These are phyloP conservation scores for Triangularia verruculosa DNA, from an alignment of 2,329 filamentous ascomycete genomes.

Conservation along the genomic window DNA sequence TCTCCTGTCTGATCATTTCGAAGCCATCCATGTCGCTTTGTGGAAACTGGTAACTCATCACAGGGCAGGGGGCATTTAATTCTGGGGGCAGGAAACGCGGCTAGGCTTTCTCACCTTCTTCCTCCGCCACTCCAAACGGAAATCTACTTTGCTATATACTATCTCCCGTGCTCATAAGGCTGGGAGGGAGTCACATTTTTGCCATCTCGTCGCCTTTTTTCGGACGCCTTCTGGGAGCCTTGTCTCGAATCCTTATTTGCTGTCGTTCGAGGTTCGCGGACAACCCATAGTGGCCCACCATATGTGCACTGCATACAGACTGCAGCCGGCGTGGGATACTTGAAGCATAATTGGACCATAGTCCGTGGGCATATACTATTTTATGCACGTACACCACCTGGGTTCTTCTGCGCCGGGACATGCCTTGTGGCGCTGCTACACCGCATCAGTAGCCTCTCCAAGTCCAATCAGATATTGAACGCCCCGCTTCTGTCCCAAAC, in stretches of 20 bases:
- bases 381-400: too few relatives aligned
- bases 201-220: neutral
- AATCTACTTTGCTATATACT: neutral
- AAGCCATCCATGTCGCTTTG: neutral
- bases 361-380: neutral
- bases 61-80: neutral
- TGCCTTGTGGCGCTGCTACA: too few relatives aligned
- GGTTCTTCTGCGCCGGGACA: too few relatives aligned
- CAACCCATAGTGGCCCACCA: neutral
- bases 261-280: neutral
- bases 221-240: neutral
- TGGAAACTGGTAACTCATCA: neutral
- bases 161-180: neutral
- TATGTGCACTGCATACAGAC: neutral
- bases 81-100: neutral
- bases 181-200: neutral
- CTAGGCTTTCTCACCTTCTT: neutral
- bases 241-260: too few relatives aligned
- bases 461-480: too few relatives aligned
- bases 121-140: neutral
- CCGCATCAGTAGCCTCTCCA: too few relatives aligned
- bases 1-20: neutral
- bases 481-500: too few relatives aligned
- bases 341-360: neutral
- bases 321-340: neutral